Percentiles rank a stretch among this genome's conserved stretches.
Evolutionary conservation across 176 grass and related monocot species (phyloP).

Genomic region (Dactylis glomerata): DNA sequence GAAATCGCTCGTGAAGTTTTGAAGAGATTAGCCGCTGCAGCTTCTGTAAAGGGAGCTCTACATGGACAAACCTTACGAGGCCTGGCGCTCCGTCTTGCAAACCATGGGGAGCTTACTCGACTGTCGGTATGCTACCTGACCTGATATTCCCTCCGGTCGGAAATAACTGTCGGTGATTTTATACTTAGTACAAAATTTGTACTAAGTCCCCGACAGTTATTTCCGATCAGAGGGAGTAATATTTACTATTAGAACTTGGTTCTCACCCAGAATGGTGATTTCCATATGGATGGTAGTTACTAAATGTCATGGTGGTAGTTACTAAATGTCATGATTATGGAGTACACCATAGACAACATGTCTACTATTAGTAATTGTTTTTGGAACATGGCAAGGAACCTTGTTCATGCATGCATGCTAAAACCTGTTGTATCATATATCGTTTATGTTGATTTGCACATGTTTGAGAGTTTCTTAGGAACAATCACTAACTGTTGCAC

Average conservation of each 20-base stretch:
- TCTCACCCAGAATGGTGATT: slow-evolving; percentile 16
- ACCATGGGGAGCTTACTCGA: slow-evolving; percentile 97
- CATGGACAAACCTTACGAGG: slow-evolving; percentile 88
- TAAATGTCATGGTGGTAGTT: not conserved
- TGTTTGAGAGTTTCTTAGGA: slow-evolving; percentile 4
- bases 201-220: too few species aligned
- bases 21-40: slow-evolving; percentile 93
- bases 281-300: not conserved
- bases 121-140: slow-evolving; percentile 69
- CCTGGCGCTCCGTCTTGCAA: slow-evolving; percentile 85
- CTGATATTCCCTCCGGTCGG: not conserved
- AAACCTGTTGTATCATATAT: not conserved
- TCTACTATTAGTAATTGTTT: not conserved
- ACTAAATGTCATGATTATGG: not conserved
- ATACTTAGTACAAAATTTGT: too few species aligned
- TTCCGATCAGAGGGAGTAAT: too few species aligned
- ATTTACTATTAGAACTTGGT: slow-evolving; percentile 21
- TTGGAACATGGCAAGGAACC: not conserved
- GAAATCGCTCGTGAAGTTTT: slow-evolving; percentile 93
- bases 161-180: too few species aligned
- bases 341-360: not conserved
- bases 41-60: slow-evolving; percentile 94
- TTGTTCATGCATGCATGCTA: slow-evolving; percentile 19
- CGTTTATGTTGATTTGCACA: not conserved
- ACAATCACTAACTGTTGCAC: slow-evolving; percentile 18